These are phyloP conservation scores for Eucalyptus regnans DNA, from an alignment of 345 rosid species.

Conservation along the genomic window DNA sequence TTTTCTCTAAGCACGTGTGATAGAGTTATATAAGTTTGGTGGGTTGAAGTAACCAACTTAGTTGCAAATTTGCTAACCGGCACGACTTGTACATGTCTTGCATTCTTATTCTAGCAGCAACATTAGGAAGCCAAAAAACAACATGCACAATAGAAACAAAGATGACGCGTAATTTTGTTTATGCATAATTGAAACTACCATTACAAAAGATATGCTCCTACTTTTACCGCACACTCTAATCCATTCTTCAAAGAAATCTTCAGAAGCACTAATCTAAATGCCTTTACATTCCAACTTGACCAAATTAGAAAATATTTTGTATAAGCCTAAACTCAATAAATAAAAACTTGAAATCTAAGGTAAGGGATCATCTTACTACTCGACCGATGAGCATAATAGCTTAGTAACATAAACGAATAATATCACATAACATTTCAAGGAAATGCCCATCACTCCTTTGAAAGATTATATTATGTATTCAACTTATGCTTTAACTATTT, in stretches of 20 bases:
- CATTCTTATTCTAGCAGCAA: background rate
- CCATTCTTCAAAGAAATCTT: background rate
- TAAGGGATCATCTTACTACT: background rate
- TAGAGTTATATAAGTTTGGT: background rate
- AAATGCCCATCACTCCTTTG: background rate
- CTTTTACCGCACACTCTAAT: background rate
- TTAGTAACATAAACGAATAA: background rate
- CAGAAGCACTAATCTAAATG: background rate
- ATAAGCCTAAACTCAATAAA: background rate
- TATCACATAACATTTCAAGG: background rate
- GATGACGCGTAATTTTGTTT: background rate
- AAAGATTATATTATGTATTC: background rate
- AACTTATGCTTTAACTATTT: background rate
- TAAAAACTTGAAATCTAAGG: background rate
- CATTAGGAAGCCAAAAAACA: background rate
- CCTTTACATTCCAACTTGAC: fast-evolving
- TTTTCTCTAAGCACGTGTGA: background rate
- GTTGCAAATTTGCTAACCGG: background rate
- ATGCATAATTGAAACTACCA: background rate
- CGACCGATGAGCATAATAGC: background rate
- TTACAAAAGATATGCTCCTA: background rate
- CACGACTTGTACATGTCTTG: background rate
- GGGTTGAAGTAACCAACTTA: background rate
- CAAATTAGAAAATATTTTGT: background rate
- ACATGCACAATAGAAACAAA: background rate